Percentiles rank a stretch among this genome's conserved stretches.
Evolutionary conservation across 108 stramenopile species (phyloP).

Genomic region (Discostella stelligeroides): DNA sequence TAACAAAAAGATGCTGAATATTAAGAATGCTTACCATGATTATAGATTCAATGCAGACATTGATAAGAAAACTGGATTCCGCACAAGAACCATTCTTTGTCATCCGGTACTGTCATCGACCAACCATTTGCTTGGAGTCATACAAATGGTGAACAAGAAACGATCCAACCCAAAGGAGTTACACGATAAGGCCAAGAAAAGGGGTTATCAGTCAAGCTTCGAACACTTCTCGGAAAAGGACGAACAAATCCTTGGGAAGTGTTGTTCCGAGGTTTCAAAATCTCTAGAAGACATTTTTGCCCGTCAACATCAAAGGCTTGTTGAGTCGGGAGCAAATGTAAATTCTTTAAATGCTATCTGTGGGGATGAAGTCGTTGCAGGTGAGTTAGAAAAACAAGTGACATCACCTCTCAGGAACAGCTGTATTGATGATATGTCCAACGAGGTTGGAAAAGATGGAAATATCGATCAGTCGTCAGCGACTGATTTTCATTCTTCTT

Average conservation of each 20-base stretch:
- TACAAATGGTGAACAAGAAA: slow-evolving; percentile 67
- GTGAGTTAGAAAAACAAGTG: neutral
- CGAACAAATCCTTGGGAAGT: slow-evolving; percentile 51
- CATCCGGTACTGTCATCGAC: slow-evolving; percentile 47
- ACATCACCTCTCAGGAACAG: slow-evolving; percentile 1
- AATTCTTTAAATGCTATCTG: too few species aligned
- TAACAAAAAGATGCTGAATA: slow-evolving; percentile 50
- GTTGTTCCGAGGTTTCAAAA: slow-evolving; percentile 46
- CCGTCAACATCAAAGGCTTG: slow-evolving; percentile 3
- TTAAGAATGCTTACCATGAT: slow-evolving; percentile 57
- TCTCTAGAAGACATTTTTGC: slow-evolving; percentile 44
- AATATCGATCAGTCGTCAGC: too few species aligned
- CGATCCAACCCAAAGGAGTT: slow-evolving; percentile 42
- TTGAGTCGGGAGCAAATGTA: slow-evolving; percentile 4
- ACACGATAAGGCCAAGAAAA: slow-evolving; percentile 38
- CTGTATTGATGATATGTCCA: too few species aligned
- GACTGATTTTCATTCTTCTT: neutral
- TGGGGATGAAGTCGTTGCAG: too few species aligned
- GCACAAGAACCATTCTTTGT: slow-evolving; percentile 55
- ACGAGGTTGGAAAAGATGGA: neutral
- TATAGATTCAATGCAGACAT: slow-evolving; percentile 53
- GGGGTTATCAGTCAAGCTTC: slow-evolving; percentile 40
- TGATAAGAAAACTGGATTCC: slow-evolving; percentile 53
- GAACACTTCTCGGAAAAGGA: slow-evolving; percentile 41
- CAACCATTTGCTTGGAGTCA: slow-evolving; percentile 57